phyloP scores from a whole-genome alignment of 768 basidiomycete genomes.

The Cystofilobasidium bisporidii region DNA sequence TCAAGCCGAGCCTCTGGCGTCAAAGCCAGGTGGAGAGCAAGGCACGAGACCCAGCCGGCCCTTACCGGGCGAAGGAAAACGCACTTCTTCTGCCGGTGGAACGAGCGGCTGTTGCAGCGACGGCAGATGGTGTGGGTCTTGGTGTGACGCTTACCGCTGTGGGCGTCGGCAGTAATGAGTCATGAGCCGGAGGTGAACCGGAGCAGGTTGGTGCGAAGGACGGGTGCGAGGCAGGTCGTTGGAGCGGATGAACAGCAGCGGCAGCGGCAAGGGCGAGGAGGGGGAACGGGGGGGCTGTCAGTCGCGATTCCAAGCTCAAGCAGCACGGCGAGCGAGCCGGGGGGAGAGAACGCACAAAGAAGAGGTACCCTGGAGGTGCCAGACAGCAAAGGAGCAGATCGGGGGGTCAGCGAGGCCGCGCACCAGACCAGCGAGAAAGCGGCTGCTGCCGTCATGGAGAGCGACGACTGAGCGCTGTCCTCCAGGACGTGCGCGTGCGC shows the following conservation, averaged over 20 bases:
- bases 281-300: neutral
- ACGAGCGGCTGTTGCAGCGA: constrained; percentile 87
- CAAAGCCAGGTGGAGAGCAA: too few species aligned
- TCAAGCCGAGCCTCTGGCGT: too few species aligned
- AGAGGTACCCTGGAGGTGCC: constrained; percentile 26
- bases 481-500: too few species aligned
- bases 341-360: constrained; percentile 25
- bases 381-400: neutral
- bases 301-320: too few species aligned
- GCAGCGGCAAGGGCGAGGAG: neutral
- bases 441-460: too few species aligned
- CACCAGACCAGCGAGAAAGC: too few species aligned
- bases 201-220: neutral
- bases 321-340: neutral
- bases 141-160: constrained; percentile 38
- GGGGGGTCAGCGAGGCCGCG: constrained; percentile 6
- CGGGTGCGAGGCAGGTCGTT: neutral
- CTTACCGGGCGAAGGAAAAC: constrained; percentile 38
- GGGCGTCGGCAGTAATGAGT: neutral
- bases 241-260: neutral
- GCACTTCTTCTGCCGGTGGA: constrained; percentile 99
- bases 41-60: too few species aligned
- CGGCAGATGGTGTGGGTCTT: constrained; percentile 59
- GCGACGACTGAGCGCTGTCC: too few species aligned
- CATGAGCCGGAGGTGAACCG: neutral